Evolutionary conservation across 73 alveolate genomes (phyloP).

Genomic region (Stentor coeruleus): DNA sequence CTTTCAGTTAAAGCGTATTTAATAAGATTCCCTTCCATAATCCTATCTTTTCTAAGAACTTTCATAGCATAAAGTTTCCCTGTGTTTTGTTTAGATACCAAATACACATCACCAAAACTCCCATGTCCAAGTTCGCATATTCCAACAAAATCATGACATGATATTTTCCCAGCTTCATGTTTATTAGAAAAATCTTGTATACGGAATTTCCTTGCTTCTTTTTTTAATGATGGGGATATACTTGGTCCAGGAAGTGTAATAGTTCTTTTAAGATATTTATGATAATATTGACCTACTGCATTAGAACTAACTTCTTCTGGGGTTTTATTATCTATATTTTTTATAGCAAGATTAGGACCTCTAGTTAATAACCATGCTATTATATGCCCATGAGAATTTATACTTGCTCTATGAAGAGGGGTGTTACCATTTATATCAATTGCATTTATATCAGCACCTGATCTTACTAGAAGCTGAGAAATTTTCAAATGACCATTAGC

Average conservation of each 20-base stretch:
- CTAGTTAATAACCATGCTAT: neutral
- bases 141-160: slow-evolving; percentile 56
- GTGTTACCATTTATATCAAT: slow-evolving; percentile 25
- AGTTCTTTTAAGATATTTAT: neutral
- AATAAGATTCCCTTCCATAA: slow-evolving; percentile 84
- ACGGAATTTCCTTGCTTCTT: neutral
- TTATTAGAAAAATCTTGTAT: neutral
- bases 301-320: neutral
- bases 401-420: neutral
- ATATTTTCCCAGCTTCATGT: neutral
- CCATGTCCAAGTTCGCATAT: slow-evolving; percentile 79
- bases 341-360: neutral
- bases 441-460: slow-evolving; percentile 32
- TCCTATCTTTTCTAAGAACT: slow-evolving; percentile 69
- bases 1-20: slow-evolving; percentile 92
- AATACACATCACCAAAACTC: slow-evolving; percentile 85
- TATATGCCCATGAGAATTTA: neutral
- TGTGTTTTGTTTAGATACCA: slow-evolving; percentile 70
- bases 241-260: neutral
- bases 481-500: slow-evolving; percentile 6
- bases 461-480: slow-evolving; percentile 31
- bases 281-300: neutral
- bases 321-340: neutral
- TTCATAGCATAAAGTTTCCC: slow-evolving; percentile 89
- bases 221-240: no score